Base-by-base conservation (phyloP, 2,329 filamentous ascomycete genomes). In the Colletotrichum coccodes region DNA sequence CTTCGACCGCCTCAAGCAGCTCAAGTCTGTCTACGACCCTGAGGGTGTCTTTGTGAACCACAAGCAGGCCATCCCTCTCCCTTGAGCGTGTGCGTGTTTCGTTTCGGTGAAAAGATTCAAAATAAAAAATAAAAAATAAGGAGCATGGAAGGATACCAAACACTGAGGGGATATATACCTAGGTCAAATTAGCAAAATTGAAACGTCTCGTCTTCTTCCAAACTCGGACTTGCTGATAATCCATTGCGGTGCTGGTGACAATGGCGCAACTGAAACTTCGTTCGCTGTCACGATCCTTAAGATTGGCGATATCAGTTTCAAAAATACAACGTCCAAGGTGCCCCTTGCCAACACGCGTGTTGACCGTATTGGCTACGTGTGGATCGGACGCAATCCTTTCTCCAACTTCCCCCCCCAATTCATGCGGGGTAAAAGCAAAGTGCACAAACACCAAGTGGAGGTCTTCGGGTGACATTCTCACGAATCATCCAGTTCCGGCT, bases 51-150 rank as follows among this genome's bases (percentile, higher is more conserved):
- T 71, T 32, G 60, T 30, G 60, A 68, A 60, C 59, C 63, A 71
- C 63, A 64, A 70, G 64, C 68, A 70, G 60, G 60, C 63, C 56
- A 70, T 70, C 21, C 69, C 68, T n/a, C 64, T 70, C 28, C 59
- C 68, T 40, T 68, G 14, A 26, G 12, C 8, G 28, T 0, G 14
- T 7, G 21, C 4, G 6, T 57, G 4, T 32, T 14, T 42, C 7
- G 26, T 3, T 21, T 21, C 18, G 12, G n/a, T n/a, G n/a, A n/a
- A n/a, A n/a, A n/a, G n/a, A n/a, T n/a, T n/a, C n/a, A n/a, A n/a
- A n/a, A n/a, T 23, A 21, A 32, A 30, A 46, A 44, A 9, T 4
- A 14, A 52, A 18, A 2, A 18, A 4, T 2, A 40, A 3, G 23
- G 23, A 46, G 34, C 1, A 4, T n/a, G 23, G 36, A 6, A 56